Base-by-base conservation (phyloP, 192 early-diverging fungal genomes). In the Cetraspora pellucida region DNA sequence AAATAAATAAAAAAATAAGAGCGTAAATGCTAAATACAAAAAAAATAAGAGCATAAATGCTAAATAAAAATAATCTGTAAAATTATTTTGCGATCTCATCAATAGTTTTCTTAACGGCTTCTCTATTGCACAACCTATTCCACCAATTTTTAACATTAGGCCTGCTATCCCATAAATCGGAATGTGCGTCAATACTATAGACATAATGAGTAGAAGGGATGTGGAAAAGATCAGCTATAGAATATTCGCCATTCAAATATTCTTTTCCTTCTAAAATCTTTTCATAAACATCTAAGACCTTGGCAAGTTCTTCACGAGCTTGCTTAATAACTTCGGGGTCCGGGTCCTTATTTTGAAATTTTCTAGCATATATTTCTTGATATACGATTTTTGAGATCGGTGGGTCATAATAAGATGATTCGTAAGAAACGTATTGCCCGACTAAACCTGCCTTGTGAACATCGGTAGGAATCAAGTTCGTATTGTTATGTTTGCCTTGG, bases 401-500 rank as follows among this genome's bases (percentile, higher is more conserved):
- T 27, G 27, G 2, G 25, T 31, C 28, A 4, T 37, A 79, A 44
- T 79, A 47, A 43, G 49, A 74, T 10, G 2, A 10, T 63, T 81
- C 80, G 10, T 74, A 43, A 10, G 77, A 81, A 21, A 77, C 63
- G 63, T 30, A 84, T 59, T 83, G 77, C 5, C 84, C 84, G 7
- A 84, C 66, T 5, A 81, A 25, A 16, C 74, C 78, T 21, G 65
- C 28, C 49, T 82, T 28, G 21, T 80, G 64, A 10, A 54, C 25
- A 49, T 82, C 81, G 13, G 47, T 46, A 31, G 82, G 82, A 14
- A 80, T 64, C 52, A 85, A 74, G 17, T 68, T 5, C 1, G 66
- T 71, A 16, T 79, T 78, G 8, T 10, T 74, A 31, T 65, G 19
- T 3, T 6, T 64, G 27, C 58, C 67, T 61, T 74, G 75, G 44